Evolutionary conservation across 495 filamentous ascomycete species (phyloP).

Genomic region (Jackrogersella minutella): DNA sequence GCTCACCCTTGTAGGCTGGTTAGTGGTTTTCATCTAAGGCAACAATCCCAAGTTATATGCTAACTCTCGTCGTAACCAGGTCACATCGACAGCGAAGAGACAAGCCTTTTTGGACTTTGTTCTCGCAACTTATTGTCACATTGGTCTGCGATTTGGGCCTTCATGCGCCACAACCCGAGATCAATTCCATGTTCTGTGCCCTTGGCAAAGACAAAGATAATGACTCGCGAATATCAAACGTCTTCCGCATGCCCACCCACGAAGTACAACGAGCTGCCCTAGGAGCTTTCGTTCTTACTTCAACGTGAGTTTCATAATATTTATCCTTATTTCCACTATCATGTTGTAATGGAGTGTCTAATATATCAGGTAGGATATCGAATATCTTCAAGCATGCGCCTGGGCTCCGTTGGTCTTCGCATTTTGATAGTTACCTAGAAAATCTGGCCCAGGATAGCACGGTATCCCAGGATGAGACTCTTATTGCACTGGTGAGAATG

Average conservation of each 20-base stretch:
- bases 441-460: constrained; percentile 55
- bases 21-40: constrained; percentile 11
- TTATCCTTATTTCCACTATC: not conserved
- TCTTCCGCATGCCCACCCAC: constrained; percentile 46
- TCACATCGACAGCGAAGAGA: constrained; percentile 29
- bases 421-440: constrained; percentile 61
- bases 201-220: constrained; percentile 11
- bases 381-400: constrained; percentile 56
- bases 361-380: constrained; percentile 47
- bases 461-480: constrained; percentile 58
- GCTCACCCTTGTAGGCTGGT: constrained; percentile 59
- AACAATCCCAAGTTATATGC: not conserved
- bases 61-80: not conserved
- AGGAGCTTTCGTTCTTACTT: constrained; percentile 62
- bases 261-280: constrained; percentile 63
- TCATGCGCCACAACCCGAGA: constrained; percentile 50
- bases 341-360: not conserved
- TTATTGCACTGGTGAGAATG: constrained; percentile 58
- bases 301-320: constrained; percentile 49
- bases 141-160: constrained; percentile 61
- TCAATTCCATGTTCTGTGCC: constrained; percentile 25
- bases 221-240: constrained; percentile 5
- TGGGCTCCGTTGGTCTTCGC: constrained; percentile 59
- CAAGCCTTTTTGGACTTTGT: constrained; percentile 50
- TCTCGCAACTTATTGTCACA: constrained; percentile 59